Evolutionary conservation across 2,329 filamentous ascomycete species (phyloP), one percentile per base, ranked within the genome.

Genomic region (Ophiocordyceps robertsii): DNA sequence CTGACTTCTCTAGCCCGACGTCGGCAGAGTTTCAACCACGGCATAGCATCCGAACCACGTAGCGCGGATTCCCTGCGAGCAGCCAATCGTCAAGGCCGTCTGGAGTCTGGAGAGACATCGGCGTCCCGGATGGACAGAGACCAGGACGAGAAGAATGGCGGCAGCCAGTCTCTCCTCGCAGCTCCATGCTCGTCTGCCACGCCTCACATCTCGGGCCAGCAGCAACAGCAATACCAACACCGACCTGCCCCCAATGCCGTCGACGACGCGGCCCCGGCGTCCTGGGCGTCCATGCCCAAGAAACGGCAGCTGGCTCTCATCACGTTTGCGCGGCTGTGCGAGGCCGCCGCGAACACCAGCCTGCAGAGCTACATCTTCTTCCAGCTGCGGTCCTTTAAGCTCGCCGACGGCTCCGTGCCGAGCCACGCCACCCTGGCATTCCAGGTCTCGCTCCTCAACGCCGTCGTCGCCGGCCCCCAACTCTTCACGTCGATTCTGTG

Each of bases 361-460:
- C 61, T 88, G 9, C 65, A 83, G 60, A 75, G 83, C 2, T 93
- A 93, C 61, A 79, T 93, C 68, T 93, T 86, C 63, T 93, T 90
- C 60, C 85, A 92, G 59, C 73, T 95, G n/a, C 79, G 77, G 51
- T 90, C 81, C 45, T 90, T 94, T 52, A 65, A 74, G 44, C 63
- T 75, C 13, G 61, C 74, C 0, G 66, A 72, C 50, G 33, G 33
- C n/a, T 16, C 13, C 14, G n/a, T 10, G 4, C 17, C 33, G 7
- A 17, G 16, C 33, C 14, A 10, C 3, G 70, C 84, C 21, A 77
- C 73, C 2, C 88, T 94, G 49, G 77, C 87, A 0, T 70, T 73
- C 17, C 86, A 92, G 57, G 83, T 84, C 1, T 87, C 87, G 33
- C 64, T 93, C 3, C 67, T 94, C 21, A 78, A 84, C 39, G 85